Evolutionary conservation across 2,329 filamentous ascomycete genomes (phyloP), one percentile per base, ranked within the genome.

Genomic region (Phialocephala sp.): DNA sequence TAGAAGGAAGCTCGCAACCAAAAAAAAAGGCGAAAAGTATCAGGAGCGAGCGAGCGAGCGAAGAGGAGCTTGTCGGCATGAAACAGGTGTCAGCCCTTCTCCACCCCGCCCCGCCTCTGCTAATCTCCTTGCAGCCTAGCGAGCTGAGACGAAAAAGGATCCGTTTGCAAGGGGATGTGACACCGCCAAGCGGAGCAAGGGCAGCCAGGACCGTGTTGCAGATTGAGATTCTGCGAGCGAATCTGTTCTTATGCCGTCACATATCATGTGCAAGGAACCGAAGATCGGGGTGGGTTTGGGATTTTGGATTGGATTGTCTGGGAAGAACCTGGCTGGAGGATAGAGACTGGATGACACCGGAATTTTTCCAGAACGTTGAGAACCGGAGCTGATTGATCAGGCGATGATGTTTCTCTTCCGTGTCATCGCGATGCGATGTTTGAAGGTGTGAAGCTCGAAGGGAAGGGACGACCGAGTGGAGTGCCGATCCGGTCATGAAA

Each of bases 151-250:
- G 27, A 32, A 32, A 6, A 32, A 32, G 8, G 45, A 24, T 2
- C 45, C 45, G 6, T n/a, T 50, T 35, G 60, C 58, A 61, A 54
- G 63, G 66, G 60, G 55, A 35, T 66, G 63, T 6, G 27, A 66
- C 47, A 66, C 66, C 18, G 64, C 64, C 66, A 64, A 66, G 62
- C 45, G 45, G n/a, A 37, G 56, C 55, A 39, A 60, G 43, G 59
- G 43, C 20, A 37, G 56, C 55, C 32, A 60, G 43, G 59, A 36
- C 20, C 32, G 20, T 62, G 63, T 65, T 58, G 60, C 64, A 66
- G 55, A 57, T 66, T 60, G 27, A 57, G 55, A 62, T 66, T 3
- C 27, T 32, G 27, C 27, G 27, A 32, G 27, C 27, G 45, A 22
- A 50, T 50, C 9, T 50, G 27, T 50, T 50, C 45, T 50, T 50